Base-by-base conservation (phyloP, 441 rosid species). In the Isatis lusitanica region DNA sequence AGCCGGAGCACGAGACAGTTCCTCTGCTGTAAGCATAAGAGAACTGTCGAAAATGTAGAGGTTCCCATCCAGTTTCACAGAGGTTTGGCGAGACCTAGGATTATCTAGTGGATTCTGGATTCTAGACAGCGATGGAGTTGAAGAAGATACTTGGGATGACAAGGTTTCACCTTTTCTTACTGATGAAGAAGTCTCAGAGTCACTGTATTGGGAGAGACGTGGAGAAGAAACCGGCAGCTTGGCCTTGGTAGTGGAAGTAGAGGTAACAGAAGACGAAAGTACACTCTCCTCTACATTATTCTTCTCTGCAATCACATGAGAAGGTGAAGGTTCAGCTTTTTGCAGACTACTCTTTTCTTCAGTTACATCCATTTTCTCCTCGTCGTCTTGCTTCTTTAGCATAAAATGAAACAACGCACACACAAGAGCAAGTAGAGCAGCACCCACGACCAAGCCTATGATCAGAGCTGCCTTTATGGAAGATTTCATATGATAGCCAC, bases 1-100 rank as follows among this genome's bases (percentile, higher is more conserved):
- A 43, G 93, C 93, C 4, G 88, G 93, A 63, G 91, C 93, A 66
- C 71, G 78, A 7, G 93, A 88, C 52, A 88, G 87, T 74, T 84
- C 87, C 70, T 85, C 91, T 40, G 89, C 81, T 39, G 91, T 84
- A 65, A 86, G 83, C 63, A 35, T 73, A 17, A 79, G 79, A 50
- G 90, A 81, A 60, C 78, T 82, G 12, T 85, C 90, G 44, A 86
- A 88, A 40, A 85, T 78, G 71, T 85, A 85, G 71, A 86, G 74
- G 72, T 86, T 86, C 38, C 93, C 91, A 35, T 74, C 84, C 77
- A 88, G 50, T 71, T 82, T 88, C 66, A 82, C 88, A 5, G 87
- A 84, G 59, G 91, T 80, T 53, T 74, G 78, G 33, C 75, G 71
- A 58, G 75, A 47, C 50, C 67, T 63, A 7, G 78, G 77, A 68